phyloP scores from a whole-genome alignment of 208 protist species.

The Acanthamoeba culbertsoni region DNA sequence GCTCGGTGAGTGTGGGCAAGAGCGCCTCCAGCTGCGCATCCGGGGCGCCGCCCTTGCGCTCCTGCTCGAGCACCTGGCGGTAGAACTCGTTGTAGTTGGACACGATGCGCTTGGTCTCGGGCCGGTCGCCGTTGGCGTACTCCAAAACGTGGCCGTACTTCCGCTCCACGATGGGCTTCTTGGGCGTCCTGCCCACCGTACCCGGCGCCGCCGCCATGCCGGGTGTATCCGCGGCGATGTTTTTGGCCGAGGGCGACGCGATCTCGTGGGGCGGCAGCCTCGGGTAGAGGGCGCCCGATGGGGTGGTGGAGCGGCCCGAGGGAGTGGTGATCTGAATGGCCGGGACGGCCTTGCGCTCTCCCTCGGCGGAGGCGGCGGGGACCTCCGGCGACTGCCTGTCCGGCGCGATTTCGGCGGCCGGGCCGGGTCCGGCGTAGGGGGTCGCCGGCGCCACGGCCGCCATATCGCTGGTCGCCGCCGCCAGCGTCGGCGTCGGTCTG shows the following conservation, averaged over 20 bases:
- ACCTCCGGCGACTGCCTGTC: not conserved
- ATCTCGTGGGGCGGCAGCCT: not conserved
- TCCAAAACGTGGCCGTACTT: not conserved
- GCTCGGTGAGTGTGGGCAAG: not conserved
- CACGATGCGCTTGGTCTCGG: not conserved
- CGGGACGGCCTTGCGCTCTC: not conserved
- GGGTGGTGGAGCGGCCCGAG: not conserved
- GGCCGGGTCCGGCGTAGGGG: not conserved
- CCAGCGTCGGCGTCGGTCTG: no score
- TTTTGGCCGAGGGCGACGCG: not conserved
- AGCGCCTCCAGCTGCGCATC: not conserved
- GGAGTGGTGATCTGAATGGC: not conserved
- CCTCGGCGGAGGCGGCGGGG: not conserved
- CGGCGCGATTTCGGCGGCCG: not conserved
- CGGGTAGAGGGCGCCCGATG: not conserved
- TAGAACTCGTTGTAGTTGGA: not conserved
- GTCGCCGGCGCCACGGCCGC: not conserved
- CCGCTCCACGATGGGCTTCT: not conserved
- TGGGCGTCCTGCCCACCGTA: not conserved
- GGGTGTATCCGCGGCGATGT: not conserved
- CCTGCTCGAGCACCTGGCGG: not conserved
- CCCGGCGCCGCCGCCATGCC: not conserved
- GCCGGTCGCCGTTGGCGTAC: not conserved
- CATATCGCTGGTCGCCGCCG: not conserved
- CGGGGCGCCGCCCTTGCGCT: not conserved